Evolutionary conservation across 2,329 filamentous ascomycete species (phyloP).

Genomic region (Fusarium hostae): DNA sequence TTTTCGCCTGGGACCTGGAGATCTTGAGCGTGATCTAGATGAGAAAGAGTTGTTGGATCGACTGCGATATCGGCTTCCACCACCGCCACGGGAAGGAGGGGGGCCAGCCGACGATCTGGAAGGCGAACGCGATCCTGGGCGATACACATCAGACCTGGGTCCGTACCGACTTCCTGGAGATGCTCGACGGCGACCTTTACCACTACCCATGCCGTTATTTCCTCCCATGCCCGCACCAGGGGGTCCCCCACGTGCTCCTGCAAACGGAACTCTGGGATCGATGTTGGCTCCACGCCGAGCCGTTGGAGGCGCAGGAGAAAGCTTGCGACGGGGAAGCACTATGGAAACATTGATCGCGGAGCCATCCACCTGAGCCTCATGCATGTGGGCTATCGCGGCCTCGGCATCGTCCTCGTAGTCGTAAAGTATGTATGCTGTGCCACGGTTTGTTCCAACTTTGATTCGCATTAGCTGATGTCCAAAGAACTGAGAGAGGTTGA

Average conservation of each 20-base stretch:
- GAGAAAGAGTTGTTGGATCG: slow-evolving; percentile 57
- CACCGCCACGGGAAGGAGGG: slow-evolving; percentile 49
- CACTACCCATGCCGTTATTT: slow-evolving; percentile 48
- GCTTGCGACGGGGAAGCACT: slow-evolving; percentile 83
- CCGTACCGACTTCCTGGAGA: slow-evolving; percentile 54
- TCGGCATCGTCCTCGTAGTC: slow-evolving; percentile 82
- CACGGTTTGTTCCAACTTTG: slow-evolving; percentile 86
- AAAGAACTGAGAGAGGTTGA: slow-evolving; percentile 16
- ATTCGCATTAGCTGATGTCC: slow-evolving; percentile 23
- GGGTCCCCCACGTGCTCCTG: slow-evolving; percentile 49
- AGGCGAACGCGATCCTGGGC: slow-evolving; percentile 67
- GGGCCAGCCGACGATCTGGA: slow-evolving; percentile 57
- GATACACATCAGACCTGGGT: slow-evolving; percentile 66
- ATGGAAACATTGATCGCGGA: slow-evolving; percentile 87
- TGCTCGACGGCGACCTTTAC: slow-evolving; percentile 52
- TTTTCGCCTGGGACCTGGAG: slow-evolving; percentile 51
- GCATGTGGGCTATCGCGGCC: slow-evolving; percentile 93
- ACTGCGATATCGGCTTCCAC: slow-evolving; percentile 56
- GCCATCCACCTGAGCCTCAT: slow-evolving; percentile 94
- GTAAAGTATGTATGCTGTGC: slow-evolving; percentile 93
- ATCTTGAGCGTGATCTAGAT: slow-evolving; percentile 61
- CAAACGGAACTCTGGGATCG: slow-evolving; percentile 57
- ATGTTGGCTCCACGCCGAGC: slow-evolving; percentile 72
- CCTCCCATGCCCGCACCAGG: slow-evolving; percentile 37
- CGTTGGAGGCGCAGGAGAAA: slow-evolving; percentile 81